phyloP scores from a whole-genome alignment of 225 moss, liverwort and hornwort genomes.

The Rhytidiadelphus loreus region DNA sequence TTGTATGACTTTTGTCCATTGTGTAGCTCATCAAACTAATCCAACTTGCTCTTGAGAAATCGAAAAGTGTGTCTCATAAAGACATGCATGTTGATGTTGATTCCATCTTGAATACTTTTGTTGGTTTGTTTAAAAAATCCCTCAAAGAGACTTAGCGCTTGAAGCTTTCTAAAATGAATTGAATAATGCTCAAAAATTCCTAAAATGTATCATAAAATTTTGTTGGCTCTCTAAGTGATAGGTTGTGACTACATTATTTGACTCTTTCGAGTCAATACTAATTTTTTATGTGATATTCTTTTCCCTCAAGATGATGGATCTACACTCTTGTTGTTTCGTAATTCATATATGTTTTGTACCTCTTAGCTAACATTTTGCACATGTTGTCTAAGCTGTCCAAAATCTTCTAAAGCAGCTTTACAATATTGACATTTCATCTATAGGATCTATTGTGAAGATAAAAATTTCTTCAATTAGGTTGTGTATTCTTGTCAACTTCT shows the following conservation, averaged over 20 bases:
- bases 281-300: not conserved
- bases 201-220: not conserved
- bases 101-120: not conserved
- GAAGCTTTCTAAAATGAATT: not conserved
- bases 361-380: not conserved
- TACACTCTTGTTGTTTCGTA: not conserved
- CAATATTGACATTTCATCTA: not conserved
- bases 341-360: not conserved
- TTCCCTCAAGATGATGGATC: not conserved
- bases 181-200: not conserved
- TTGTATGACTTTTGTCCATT: too few relatives aligned
- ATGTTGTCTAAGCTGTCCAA: not conserved
- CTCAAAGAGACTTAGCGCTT: fast-evolving
- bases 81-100: not conserved
- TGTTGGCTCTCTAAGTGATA: not conserved
- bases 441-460: not conserved
- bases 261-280: not conserved
- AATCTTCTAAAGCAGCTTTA: not conserved
- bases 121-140: too few relatives aligned
- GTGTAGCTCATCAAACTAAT: too few relatives aligned
- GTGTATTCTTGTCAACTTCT: not conserved
- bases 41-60: too few relatives aligned
- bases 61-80: not conserved
- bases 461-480: not conserved
- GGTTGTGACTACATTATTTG: not conserved